Evolutionary conservation across 306 rosid species (phyloP).

Genomic region (Prunus fruticosa): DNA sequence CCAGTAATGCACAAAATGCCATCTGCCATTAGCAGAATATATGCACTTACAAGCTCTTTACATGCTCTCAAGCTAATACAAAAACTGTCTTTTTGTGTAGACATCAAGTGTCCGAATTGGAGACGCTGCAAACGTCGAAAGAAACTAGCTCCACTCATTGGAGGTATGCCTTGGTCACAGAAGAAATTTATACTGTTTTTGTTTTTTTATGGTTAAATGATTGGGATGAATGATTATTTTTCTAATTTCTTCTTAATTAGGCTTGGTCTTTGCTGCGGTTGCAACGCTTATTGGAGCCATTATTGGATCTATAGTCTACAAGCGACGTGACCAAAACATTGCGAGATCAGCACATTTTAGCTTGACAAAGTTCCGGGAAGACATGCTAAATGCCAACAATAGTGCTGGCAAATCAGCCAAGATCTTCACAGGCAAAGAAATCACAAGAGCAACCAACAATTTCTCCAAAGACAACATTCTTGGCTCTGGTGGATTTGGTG

Average conservation of each 20-base stretch:
- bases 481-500: conserved; percentile 8
- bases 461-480: conserved; percentile 6
- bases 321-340: neutral
- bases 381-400: conserved; percentile 20
- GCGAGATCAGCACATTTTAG: neutral
- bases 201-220: neutral
- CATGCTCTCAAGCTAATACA: neutral
- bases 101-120: neutral
- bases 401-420: conserved; percentile 8
- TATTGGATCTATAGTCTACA: neutral
- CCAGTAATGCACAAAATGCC: too few relatives aligned
- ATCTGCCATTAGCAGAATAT: neutral
- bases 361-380: conserved; percentile 13
- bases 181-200: neutral
- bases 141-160: conserved; percentile 9
- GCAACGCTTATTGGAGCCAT: conserved; percentile 1
- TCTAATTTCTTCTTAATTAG: neutral
- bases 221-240: neutral
- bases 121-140: conserved; percentile 10
- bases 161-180: neutral
- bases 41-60: neutral
- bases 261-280: neutral
- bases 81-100: neutral
- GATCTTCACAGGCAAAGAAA: conserved; percentile 5
- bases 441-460: conserved; percentile 5